These are phyloP conservation scores for Akebia trifoliata DNA, from an alignment of 164 flowering plant species.

Conservation along the genomic window DNA sequence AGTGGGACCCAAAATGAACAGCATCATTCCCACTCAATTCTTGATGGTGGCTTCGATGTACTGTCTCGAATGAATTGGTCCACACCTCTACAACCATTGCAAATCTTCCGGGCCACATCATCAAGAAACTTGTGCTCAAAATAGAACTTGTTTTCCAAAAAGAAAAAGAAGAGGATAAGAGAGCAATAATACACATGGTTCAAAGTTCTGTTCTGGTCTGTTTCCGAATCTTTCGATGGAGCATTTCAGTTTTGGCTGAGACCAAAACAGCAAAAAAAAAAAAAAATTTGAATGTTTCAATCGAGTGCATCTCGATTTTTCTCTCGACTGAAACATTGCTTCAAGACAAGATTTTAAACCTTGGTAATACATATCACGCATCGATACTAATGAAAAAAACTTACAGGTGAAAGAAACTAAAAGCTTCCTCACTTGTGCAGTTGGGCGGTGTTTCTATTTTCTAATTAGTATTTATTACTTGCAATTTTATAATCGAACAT, in stretches of 20 bases:
- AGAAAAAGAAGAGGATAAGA: not conserved
- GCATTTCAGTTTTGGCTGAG: too few relatives aligned
- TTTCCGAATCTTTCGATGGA: too few relatives aligned
- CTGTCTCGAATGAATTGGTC: constrained; percentile 86
- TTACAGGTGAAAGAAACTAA: not conserved
- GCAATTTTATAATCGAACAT: not conserved
- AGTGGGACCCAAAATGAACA: not conserved
- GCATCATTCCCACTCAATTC: constrained; percentile 83
- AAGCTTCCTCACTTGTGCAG: not conserved
- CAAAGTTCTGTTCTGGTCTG: not conserved
- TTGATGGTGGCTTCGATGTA: constrained; percentile 96
- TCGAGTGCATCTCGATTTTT: too few relatives aligned
- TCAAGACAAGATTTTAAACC: too few relatives aligned
- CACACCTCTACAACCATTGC: constrained; percentile 84
- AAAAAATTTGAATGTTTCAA: too few relatives aligned
- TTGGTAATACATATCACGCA: not conserved
- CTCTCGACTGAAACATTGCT: too few relatives aligned
- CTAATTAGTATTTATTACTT: not conserved
- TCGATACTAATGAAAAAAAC: not conserved
- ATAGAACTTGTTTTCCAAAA: constrained; percentile 50
- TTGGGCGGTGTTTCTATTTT: not conserved
- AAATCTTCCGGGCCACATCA: constrained; percentile 72
- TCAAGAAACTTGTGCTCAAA: constrained; percentile 85
- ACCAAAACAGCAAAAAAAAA: too few relatives aligned
- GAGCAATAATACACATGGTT: not conserved